phyloP scores from a whole-genome alignment of 2,329 filamentous ascomycete species.

The Cladosporium sp. region DNA sequence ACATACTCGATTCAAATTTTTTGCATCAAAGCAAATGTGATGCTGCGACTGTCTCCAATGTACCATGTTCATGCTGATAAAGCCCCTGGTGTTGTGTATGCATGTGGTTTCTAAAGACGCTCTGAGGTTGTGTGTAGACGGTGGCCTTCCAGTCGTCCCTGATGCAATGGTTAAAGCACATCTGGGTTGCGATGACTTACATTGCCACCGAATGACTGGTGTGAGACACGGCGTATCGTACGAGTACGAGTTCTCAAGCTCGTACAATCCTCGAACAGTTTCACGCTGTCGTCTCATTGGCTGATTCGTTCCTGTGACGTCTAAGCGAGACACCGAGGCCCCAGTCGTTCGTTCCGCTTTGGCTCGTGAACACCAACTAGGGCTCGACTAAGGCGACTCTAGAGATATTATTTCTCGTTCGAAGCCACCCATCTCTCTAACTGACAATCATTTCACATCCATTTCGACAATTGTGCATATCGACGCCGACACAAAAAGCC shows the following conservation, averaged over 20 bases:
- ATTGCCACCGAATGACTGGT: background rate
- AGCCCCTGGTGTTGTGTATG: background rate
- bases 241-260: background rate
- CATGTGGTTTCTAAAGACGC: background rate
- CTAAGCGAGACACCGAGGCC: background rate
- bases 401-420: background rate
- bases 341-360: slow-evolving; percentile 4
- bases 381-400: background rate
- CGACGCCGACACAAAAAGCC: background rate
- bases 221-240: background rate
- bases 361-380: background rate
- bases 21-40: background rate
- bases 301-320: slow-evolving; percentile 5
- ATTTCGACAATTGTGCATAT: background rate
- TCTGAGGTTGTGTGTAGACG: background rate
- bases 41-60: background rate
- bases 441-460: background rate
- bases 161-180: background rate
- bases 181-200: background rate
- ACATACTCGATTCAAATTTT: background rate
- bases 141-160: background rate
- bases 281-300: slow-evolving; percentile 5
- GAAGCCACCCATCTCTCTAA: background rate
- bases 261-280: background rate
- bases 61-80: background rate